Base-by-base conservation (phyloP, 2,329 filamentous ascomycete species). In the Pseudomassariella vexata region DNA sequence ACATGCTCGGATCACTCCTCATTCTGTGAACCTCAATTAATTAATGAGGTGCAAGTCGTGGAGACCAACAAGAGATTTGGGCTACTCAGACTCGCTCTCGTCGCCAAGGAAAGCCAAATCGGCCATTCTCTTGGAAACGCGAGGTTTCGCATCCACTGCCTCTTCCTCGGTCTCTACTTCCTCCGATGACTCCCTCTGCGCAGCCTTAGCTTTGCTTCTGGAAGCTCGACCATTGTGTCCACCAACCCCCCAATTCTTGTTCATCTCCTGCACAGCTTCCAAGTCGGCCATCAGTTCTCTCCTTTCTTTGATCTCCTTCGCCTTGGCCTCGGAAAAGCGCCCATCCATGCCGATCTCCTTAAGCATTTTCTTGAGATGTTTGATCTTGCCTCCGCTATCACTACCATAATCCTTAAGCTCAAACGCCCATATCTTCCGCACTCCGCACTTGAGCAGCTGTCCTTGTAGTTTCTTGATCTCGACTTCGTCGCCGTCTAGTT, bases 381-480 rank as follows among this genome's bases (percentile, higher is more conserved):
- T 70, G 40, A 95, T 85, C 66, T 95, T 95, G 30, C 77, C 85
- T 39, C 79, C 82, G 4, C 72, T 54, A 16, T 89, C 84, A 34
- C 80, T 74, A 2, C 71, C 73, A 48, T 76, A 88, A 34, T 78
- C 67, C 55, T 85, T 85, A 18, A 98, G 70, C 58, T 95, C 87
- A 41, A 82, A 79, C 30, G 74, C 76, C 90, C 92, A 98, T 39
- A 95, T 75, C 55, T 95, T 96, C 32, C 87, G 82, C 34, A 95
- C 77, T 19, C 90, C 90, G 50, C 90, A 98, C 59, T 95, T 95
- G 27, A 82, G 63, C 6, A 98, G 73, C 58, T 90, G 87, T 7
- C 79, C 76, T 60, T 96, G 90, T 4, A 96, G 68, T 29, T 80
- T 83, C 58, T 95, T 96, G 53, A 95, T 83, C 55, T 94, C 85